Evolutionary conservation across 2,329 filamentous ascomycete species (phyloP).

Genomic region (Huntiella moniliformis): DNA sequence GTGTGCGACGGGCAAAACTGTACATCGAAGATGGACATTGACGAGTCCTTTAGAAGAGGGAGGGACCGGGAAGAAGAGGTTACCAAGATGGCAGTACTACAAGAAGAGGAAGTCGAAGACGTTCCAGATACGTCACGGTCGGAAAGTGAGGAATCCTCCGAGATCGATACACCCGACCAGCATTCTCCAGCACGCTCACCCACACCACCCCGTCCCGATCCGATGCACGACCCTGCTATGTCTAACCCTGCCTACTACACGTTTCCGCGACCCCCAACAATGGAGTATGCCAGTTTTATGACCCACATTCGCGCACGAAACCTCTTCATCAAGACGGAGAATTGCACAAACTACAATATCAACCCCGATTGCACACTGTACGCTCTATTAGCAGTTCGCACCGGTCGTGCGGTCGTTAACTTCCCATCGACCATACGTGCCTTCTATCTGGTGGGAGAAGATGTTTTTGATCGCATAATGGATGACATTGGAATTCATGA

Average conservation of each 20-base stretch:
- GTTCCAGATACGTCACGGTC: not conserved
- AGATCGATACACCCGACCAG: too few relatives aligned
- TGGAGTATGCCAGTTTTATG: not conserved
- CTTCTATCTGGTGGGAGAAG: not conserved
- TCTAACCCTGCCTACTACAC: not conserved
- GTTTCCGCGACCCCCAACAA: not conserved
- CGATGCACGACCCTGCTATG: not conserved
- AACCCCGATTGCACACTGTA: constrained; percentile 4
- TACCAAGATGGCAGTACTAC: not conserved
- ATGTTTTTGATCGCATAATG: not conserved
- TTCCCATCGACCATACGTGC: not conserved
- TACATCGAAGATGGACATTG: not conserved
- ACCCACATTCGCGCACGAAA: not conserved
- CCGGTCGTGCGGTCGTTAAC: not conserved
- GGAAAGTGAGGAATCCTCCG: not conserved
- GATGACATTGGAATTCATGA: not conserved
- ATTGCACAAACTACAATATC: constrained; percentile 4
- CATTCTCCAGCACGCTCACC: too few relatives aligned
- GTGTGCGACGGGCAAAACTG: too few relatives aligned
- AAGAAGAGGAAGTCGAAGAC: not conserved
- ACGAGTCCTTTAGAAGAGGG: not conserved
- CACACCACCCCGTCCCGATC: too few relatives aligned
- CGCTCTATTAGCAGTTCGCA: constrained; percentile 3
- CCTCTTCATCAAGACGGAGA: constrained; percentile 7
- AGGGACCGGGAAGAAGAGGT: not conserved